Conservation (phyloP, 1,284 basidiomycete species). For the Puccinia brachypodii region DNA sequence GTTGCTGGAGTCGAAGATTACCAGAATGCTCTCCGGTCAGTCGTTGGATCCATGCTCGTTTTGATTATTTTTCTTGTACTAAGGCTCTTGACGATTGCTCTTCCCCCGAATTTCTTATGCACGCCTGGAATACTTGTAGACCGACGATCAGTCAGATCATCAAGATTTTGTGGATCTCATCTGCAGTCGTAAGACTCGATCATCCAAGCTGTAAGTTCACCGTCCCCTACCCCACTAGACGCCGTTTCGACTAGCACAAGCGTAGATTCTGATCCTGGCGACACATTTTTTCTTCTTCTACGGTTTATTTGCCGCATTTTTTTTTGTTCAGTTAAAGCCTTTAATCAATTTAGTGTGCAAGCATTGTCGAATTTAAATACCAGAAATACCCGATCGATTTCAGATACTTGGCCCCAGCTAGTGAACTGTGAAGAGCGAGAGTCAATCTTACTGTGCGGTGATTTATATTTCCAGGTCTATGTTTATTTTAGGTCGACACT, state of each 20-base stretch:
- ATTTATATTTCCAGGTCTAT: neutral
- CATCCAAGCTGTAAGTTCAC: neutral
- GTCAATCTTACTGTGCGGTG: constrained; percentile 10
- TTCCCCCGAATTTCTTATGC: neutral
- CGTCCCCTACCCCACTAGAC: neutral
- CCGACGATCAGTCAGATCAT: constrained; percentile 3
- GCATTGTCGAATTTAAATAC: constrained; percentile 24
- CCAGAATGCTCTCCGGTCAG: constrained; percentile 21
- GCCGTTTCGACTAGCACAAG: neutral
- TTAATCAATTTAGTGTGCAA: constrained; percentile 24
- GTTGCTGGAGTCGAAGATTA: neutral
- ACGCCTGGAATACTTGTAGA: neutral
- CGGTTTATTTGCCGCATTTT: neutral
- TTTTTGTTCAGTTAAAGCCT: neutral
- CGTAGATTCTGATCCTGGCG: neutral
- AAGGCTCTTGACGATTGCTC: neutral
- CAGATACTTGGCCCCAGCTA: neutral
- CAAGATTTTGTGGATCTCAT: constrained; percentile 12
- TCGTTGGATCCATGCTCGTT: neutral
- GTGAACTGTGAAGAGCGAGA: constrained; percentile 4
- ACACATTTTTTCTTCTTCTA: no score
- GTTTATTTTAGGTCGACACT: neutral
- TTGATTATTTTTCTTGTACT: neutral
- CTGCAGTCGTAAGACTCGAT: constrained; percentile 7
- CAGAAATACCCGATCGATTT: neutral